Evolutionary conservation across 177 flowering plant species (phyloP), one percentile per base, ranked within the genome.

Genomic region (Vitis hybrid): DNA sequence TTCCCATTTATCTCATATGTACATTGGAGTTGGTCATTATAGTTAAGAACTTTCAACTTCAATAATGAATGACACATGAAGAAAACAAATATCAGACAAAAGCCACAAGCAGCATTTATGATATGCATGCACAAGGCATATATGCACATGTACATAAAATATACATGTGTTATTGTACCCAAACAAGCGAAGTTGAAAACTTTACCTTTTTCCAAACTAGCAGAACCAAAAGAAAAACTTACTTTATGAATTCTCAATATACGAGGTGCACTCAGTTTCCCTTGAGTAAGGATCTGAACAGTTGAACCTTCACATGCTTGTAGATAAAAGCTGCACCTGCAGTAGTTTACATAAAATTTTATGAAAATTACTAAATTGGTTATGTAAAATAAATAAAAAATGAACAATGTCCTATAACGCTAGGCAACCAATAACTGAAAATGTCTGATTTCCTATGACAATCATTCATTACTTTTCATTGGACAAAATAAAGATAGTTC

Each of bases 181-280:
- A 23, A 64, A 52, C 66, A 58, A 49, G 55, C 3, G 59, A 67
- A 62, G 26, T 60, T 49, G 18, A 57, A 61, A 10, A 4, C 50
- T 50, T 52, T 48, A 5, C 56, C 17, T 54, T 21, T 21, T 11
- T 9, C 13, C 18, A 62, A 45, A 40, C 21, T 52, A 12, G 51
- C 7, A 59, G 8, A 60, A 64, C 50, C 11, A 40, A 15, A 64
- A 23, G 45, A 40, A 40, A 49, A 3, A 52, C 86, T 81, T 76
- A 93, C 99, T 75, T 96, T 96, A 68, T 93, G 93, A 77, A 96
- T 83, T 74, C 97, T 88, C 80, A 96, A 79, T 74, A 96, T 96
- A 18, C 99, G 91, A 58, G 99, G 98, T 40, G 99, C 99, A 82
- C 95, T 93, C 48, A 96, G 79, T 78, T 96, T 96, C 73, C 98